Evolutionary conservation across 2,329 filamentous ascomycete genomes (phyloP).

Genomic region (Parascedosporium putredinis): DNA sequence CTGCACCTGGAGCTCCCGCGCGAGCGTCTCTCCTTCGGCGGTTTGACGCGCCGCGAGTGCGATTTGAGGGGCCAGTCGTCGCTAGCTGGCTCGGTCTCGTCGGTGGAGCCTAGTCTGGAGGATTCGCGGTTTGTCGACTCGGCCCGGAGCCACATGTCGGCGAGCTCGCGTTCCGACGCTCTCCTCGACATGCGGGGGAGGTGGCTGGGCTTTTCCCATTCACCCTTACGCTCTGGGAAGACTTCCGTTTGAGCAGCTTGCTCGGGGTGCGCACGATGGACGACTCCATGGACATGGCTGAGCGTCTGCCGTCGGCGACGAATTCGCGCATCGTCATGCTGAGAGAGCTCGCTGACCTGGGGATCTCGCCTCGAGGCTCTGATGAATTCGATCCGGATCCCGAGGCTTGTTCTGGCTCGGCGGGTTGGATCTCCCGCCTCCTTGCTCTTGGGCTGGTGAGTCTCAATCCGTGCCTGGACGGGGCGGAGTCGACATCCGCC

Average conservation of each 20-base stretch:
- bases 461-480: conserved; percentile 1
- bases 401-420: too few relatives aligned
- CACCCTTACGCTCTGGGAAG: not conserved
- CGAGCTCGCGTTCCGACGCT: conserved; percentile 17
- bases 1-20: conserved; percentile 51
- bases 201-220: not conserved
- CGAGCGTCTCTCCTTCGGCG: conserved; percentile 43
- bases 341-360: conserved; percentile 12
- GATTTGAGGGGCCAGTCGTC: not conserved
- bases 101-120: conserved; percentile 3
- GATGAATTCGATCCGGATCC: too few relatives aligned
- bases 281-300: not conserved
- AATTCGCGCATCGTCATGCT: conserved; percentile 2
- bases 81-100: not conserved
- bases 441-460: not conserved
- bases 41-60: conserved; percentile 30
- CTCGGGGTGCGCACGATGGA: not conserved
- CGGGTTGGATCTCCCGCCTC: not conserved
- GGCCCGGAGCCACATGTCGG: conserved; percentile 26
- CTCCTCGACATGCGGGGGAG: not conserved
- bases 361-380: conserved; percentile 9
- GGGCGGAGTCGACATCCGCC: conserved; percentile 37
- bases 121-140: conserved; percentile 19
- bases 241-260: not conserved
- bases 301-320: not conserved